phyloP scores from a whole-genome alignment of 2,329 filamentous ascomycete species.

The Talaromyces sp. region DNA sequence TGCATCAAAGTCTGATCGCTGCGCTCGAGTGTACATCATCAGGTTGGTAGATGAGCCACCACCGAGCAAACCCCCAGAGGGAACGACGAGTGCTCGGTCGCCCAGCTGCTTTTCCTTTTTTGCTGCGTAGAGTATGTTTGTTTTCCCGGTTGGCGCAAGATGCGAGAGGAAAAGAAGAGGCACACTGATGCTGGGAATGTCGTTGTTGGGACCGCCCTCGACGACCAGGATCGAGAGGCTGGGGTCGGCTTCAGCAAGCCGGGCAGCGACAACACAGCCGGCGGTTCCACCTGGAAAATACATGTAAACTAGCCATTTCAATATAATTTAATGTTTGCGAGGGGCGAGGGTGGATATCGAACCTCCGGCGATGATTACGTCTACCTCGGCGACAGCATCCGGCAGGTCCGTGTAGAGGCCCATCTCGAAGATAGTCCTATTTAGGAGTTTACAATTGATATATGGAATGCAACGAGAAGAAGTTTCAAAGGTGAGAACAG shows the following conservation, averaged over 20 bases:
- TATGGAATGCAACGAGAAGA: not conserved
- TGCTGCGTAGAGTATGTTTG: not conserved
- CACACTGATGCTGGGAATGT: not conserved
- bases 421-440: not conserved
- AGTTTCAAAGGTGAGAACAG: not conserved
- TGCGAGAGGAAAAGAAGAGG: not conserved
- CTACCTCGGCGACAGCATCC: not conserved
- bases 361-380: constrained; percentile 5
- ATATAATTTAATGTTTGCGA: not conserved
- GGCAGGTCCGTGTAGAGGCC: not conserved
- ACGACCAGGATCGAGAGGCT: not conserved
- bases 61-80: not conserved
- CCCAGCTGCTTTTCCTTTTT: not conserved
- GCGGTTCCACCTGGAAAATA: not conserved
- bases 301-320: not conserved
- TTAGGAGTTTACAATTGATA: not conserved
- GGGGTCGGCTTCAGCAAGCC: constrained; percentile 4
- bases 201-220: not conserved
- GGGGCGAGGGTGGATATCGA: not conserved
- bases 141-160: not conserved
- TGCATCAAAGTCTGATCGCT: constrained; percentile 1
- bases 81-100: not conserved
- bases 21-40: constrained; percentile 4
- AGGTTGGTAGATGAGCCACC: constrained; percentile 5
- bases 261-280: constrained; percentile 3